Conservation (phyloP, 495 filamentous ascomycete genomes). For the Talaromyces nanjingensis region DNA sequence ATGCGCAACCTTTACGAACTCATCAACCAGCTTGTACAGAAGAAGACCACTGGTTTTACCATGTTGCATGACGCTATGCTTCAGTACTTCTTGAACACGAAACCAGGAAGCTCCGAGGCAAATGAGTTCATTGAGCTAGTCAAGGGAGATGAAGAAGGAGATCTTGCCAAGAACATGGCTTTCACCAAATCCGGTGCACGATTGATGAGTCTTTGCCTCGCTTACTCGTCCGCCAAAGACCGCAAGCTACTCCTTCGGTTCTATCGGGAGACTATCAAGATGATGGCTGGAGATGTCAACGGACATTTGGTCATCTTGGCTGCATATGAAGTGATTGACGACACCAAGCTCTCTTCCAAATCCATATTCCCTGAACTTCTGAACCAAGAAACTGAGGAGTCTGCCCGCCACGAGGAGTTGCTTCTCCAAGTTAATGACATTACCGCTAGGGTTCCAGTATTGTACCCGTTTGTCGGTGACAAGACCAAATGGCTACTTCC, state of each 20-base stretch:
- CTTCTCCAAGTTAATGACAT: slow-evolving; percentile 56
- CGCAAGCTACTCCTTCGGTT: slow-evolving; percentile 79
- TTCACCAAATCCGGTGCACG: slow-evolving; percentile 86
- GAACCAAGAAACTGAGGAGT: slow-evolving; percentile 53
- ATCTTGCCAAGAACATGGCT: slow-evolving; percentile 86
- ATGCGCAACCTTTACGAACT: slow-evolving; percentile 78
- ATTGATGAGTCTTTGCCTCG: slow-evolving; percentile 72
- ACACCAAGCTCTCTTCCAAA: slow-evolving; percentile 83
- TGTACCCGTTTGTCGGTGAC: slow-evolving; percentile 75
- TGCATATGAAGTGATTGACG: slow-evolving; percentile 85
- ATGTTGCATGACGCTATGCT: slow-evolving; percentile 98
- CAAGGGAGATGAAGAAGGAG: slow-evolving; percentile 82
- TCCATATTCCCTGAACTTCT: slow-evolving; percentile 77
- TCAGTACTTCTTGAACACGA: slow-evolving; percentile 82
- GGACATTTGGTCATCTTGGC: slow-evolving; percentile 77
- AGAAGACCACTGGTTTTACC: slow-evolving; percentile 90
- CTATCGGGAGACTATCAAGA: slow-evolving; percentile 76
- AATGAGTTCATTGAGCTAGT: slow-evolving; percentile 85
- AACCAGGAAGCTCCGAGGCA: slow-evolving; percentile 66
- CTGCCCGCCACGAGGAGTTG: slow-evolving; percentile 53
- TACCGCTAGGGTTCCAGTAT: slow-evolving; percentile 66
- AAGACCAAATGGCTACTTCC: slow-evolving; percentile 64
- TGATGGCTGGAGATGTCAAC: slow-evolving; percentile 70
- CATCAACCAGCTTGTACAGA: slow-evolving; percentile 86
- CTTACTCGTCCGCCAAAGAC: slow-evolving; percentile 84